Evolutionary conservation across 2,329 filamentous ascomycete genomes (phyloP).

Genomic region (Cryphonectria nitschkei): DNA sequence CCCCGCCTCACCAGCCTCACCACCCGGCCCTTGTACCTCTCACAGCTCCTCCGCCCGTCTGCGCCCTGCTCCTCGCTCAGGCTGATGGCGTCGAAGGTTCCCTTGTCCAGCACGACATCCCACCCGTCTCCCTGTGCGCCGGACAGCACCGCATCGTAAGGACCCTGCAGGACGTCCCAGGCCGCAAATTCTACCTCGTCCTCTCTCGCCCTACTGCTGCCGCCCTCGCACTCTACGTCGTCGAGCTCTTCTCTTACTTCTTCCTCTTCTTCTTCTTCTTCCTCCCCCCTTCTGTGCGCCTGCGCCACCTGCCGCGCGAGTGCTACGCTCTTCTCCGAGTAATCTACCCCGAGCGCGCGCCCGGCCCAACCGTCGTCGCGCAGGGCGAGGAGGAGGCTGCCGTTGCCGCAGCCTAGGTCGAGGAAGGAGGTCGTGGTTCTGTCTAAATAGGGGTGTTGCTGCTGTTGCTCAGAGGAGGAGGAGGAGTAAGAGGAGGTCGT

Average conservation of each 20-base stretch:
- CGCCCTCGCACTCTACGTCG: neutral
- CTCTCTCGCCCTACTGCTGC: neutral
- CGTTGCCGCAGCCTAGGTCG: slow-evolving; percentile 93
- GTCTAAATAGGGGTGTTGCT: slow-evolving; percentile 27
- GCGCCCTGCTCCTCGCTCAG: slow-evolving; percentile 63
- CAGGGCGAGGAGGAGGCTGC: slow-evolving; percentile 84
- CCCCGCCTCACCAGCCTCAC: slow-evolving; percentile 69
- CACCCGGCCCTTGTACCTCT: slow-evolving; percentile 74
- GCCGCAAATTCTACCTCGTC: slow-evolving; percentile 48
- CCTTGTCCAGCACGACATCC: slow-evolving; percentile 95
- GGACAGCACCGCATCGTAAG: slow-evolving; percentile 42
- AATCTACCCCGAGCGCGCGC: slow-evolving; percentile 84
- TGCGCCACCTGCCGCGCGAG: slow-evolving; percentile 69
- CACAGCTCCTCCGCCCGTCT: slow-evolving; percentile 65
- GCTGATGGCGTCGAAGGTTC: slow-evolving; percentile 94
- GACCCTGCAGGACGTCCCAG: slow-evolving; percentile 66
- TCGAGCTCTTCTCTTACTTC: too few relatives aligned
- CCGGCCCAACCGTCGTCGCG: slow-evolving; percentile 68
- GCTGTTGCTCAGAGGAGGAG: neutral
- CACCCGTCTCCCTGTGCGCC: slow-evolving; percentile 57
- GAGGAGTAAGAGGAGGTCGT: slow-evolving; percentile 26
- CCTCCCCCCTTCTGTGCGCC: slow-evolving; percentile 26
- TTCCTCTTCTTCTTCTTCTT: slow-evolving; percentile 37
- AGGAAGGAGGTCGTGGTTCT: slow-evolving; percentile 63
- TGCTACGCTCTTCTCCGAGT: slow-evolving; percentile 73